Percentiles rank a stretch among this genome's conserved stretches.
These are phyloP conservation scores for Globisporangium cylindrosporum DNA, from an alignment of 352 stramenopile species.

Conservation along the genomic window DNA sequence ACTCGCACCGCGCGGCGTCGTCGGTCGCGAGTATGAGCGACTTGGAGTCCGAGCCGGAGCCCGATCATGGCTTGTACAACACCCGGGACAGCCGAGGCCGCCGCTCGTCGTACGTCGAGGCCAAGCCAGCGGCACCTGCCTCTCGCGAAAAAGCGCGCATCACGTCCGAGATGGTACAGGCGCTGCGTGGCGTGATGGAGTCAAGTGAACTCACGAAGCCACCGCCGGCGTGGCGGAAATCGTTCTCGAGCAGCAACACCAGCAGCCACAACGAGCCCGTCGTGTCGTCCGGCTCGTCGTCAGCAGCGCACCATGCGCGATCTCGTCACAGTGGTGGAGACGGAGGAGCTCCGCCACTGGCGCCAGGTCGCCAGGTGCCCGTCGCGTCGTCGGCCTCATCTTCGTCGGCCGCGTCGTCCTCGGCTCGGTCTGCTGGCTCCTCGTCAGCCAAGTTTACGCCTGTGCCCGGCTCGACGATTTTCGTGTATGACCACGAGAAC, in stretches of 20 bases:
- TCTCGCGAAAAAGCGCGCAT: slow-evolving; percentile 14
- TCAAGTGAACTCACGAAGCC: slow-evolving; percentile 58
- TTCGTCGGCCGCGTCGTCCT: not conserved
- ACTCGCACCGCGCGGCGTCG: slow-evolving; percentile 25
- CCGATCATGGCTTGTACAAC: slow-evolving; percentile 17
- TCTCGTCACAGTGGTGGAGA: not conserved
- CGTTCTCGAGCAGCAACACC: slow-evolving; percentile 11
- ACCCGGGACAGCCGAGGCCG: not conserved
- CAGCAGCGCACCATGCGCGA: not conserved
- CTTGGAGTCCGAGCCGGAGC: slow-evolving; percentile 28
- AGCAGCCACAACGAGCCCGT: not conserved
- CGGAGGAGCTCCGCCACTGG: not conserved
- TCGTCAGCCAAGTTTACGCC: not conserved
- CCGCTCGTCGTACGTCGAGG: slow-evolving; percentile 10
- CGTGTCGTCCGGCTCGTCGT: slow-evolving; percentile 8
- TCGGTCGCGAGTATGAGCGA: slow-evolving; percentile 18
- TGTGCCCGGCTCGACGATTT: slow-evolving; percentile 31
- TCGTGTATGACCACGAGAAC: slow-evolving; percentile 42
- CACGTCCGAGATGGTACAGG: slow-evolving; percentile 49
- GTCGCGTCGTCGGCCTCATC: not conserved
- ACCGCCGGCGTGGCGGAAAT: slow-evolving; percentile 27
- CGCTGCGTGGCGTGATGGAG: slow-evolving; percentile 71
- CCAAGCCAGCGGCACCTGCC: slow-evolving; percentile 9
- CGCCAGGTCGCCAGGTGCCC: not conserved
- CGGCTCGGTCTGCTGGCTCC: not conserved